Evolutionary conservation across 2,329 filamentous ascomycete species (phyloP), one percentile per base, ranked within the genome.

Genomic region (Cadophora malorum): DNA sequence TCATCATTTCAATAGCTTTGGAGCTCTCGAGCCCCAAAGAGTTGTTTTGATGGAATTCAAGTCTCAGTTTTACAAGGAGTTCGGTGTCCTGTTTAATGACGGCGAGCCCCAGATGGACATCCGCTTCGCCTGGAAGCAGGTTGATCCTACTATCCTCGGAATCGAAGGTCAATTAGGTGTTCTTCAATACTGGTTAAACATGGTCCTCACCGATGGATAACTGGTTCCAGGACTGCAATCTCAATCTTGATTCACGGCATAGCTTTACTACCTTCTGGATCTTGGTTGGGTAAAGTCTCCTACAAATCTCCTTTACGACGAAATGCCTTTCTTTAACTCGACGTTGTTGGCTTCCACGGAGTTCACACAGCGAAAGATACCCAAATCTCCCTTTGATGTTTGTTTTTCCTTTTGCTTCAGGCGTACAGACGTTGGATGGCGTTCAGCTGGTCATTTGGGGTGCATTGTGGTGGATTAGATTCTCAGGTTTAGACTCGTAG

Each of bases 1-100:
- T 2, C 56, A 63, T 8, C 35, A 61, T 21, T 73, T 74, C 53
- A 55, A 64, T 4, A 58, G 47, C 49, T 67, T 66, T 25, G 64
- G 66, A 14, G 67, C 69, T 3, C 63, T 45, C 16, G 68, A 68
- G n/a, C 49, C 64, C 19, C 58, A 61, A 16, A 21, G 33, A 8
- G 49, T 66, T 8, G 67, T 76, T 25, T 38, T 70, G 1, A 25
- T 33, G 19, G 73, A 75, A 55, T 76, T 76, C 63, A 60, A 68
- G 5, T 23, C 69, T 10, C 74, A 76, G 62, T 76, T 74, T 55
- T 45, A 52, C 19, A 69, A 66, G 4, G 74, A 76, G 49, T 76
- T 74, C 28, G 41, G 45, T n/a, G 12, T 60, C 45, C 5, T 31
- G 9, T 16, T 8, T n/a, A 38, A 38, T 5, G 49, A 50, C 12